Percentiles rank a stretch among this genome's conserved stretches.
Conservation (phyloP, 352 stramenopile genomes). For the Pythium aristosporum region DNA sequence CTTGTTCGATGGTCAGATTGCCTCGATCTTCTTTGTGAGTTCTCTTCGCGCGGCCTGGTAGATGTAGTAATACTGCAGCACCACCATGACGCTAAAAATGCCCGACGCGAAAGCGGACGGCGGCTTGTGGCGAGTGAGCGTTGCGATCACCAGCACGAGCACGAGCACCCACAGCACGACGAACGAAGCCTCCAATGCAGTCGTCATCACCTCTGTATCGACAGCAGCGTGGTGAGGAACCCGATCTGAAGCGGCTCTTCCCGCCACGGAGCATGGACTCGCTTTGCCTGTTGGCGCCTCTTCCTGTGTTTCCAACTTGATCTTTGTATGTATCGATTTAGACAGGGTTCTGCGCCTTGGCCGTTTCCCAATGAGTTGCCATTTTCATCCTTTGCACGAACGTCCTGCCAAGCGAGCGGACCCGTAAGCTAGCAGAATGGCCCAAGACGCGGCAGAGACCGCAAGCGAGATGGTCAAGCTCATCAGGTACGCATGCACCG, state of each 20-base stretch:
- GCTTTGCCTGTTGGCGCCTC: conserved; percentile 8
- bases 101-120: conserved; percentile 20
- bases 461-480: conserved; percentile 79
- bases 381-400: not conserved
- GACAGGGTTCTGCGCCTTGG: conserved; percentile 11
- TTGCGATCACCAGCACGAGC: conserved; percentile 28
- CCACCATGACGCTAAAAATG: conserved; percentile 35
- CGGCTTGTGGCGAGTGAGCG: conserved; percentile 21
- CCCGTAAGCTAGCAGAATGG: conserved; percentile 31
- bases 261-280: not conserved
- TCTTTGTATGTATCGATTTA: conserved; percentile 23
- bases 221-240: not conserved
- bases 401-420: not conserved
- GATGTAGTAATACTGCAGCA: conserved; percentile 55
- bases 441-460: conserved; percentile 44
- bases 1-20: not conserved
- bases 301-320: conserved; percentile 25
- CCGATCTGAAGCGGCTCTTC: not conserved
- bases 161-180: conserved; percentile 35
- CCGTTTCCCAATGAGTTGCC: conserved; percentile 11
- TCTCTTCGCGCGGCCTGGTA: conserved; percentile 51
- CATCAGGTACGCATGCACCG: conserved; percentile 48
- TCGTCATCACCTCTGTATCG: not conserved
- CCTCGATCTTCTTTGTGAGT: conserved; percentile 17
- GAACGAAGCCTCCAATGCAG: conserved; percentile 41